Evolutionary conservation across 2,329 filamentous ascomycete genomes (phyloP), one percentile per base, ranked within the genome.

Genomic region (Escovopsis sp.): DNA sequence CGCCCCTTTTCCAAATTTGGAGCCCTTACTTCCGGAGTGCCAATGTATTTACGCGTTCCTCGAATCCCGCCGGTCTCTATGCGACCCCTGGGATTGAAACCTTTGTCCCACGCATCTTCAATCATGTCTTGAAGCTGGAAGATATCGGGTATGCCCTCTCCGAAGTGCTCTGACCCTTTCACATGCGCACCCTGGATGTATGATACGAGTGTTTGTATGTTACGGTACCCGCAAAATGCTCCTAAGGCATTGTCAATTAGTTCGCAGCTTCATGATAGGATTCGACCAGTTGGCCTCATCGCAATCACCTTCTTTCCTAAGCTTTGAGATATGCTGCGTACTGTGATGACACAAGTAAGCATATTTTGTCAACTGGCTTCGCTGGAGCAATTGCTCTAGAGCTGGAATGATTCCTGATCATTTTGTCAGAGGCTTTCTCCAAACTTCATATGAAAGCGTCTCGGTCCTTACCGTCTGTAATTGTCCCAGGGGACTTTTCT

Each of bases 1-100:
- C 20, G 20, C 20, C 20, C 20, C 20, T 20, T 20, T 20, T 16
- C 30, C 9, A 7, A 6, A 15, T 14, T 12, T 24, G 27, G 11
- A 11, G 27, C 24, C 27, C 57, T 50, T 65, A 84, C 84, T 68
- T 96, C 89, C 8, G 85, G 79, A 1, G 89, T 95, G 13, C 89
- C 89, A 51, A 96, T 96, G 55, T 91, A 96, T 59, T 95, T 96
- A 45, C 91, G 76, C 0, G 88, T 94, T n/a, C 80, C 80, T 48
- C 68, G 76, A 48, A 96, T 83, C 1, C 87, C 86, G 2, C 89
- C 89, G 1, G 88, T 95, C 60, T 96, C 86, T 2, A 75, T 56
- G 30, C 84, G 73, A 4, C 83, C 85, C 36, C 77, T 70, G 3
- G 72, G 57, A 52, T 93, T 91, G 56, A 91, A 85, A 1, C 84